Conservation (phyloP, 2,329 filamentous ascomycete genomes). For the Botrytis galanthina region DNA sequence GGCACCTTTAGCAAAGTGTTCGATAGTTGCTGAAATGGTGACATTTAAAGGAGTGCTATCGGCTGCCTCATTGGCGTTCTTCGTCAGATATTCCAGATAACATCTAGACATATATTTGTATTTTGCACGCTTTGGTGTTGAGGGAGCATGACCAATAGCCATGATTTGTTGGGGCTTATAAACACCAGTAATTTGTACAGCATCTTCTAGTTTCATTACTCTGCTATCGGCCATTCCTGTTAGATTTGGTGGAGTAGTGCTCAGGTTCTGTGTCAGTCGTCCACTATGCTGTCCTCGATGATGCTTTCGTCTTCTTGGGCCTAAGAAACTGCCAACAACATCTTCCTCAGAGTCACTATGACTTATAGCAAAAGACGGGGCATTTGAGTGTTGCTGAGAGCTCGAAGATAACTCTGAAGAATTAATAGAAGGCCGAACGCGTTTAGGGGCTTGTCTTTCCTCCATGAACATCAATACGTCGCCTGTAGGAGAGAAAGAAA, state of each 20-base stretch:
- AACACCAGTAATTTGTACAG: slow-evolving; percentile 54
- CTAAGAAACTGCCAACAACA: slow-evolving; percentile 58
- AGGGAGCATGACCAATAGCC: slow-evolving; percentile 58
- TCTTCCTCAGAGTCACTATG: slow-evolving; percentile 66
- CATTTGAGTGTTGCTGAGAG: slow-evolving; percentile 45
- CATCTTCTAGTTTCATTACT: slow-evolving; percentile 55
- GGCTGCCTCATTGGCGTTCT: slow-evolving; percentile 6
- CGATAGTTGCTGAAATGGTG: slow-evolving; percentile 51
- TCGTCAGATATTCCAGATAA: slow-evolving; percentile 53
- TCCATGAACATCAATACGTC: slow-evolving; percentile 62
- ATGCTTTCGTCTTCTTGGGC: slow-evolving; percentile 44
- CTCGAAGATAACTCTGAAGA: slow-evolving; percentile 31
- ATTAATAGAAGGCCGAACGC: slow-evolving; percentile 42
- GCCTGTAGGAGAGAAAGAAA: slow-evolving; percentile 59
- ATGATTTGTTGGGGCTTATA: slow-evolving; percentile 62
- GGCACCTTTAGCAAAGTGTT: slow-evolving; percentile 57
- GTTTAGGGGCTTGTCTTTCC: slow-evolving; percentile 49
- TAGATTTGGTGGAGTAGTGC: slow-evolving; percentile 51
- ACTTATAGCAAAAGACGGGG: slow-evolving; percentile 54
- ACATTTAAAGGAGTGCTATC: slow-evolving; percentile 28
- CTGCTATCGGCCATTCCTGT: slow-evolving; percentile 42
- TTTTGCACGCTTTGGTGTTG: slow-evolving; percentile 48
- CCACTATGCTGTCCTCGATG: slow-evolving; percentile 46
- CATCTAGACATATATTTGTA: slow-evolving; percentile 56
- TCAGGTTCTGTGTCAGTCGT: slow-evolving; percentile 47